Conservation (phyloP, 148 eudicot genomes). For the Rhododendron griersonianum region DNA sequence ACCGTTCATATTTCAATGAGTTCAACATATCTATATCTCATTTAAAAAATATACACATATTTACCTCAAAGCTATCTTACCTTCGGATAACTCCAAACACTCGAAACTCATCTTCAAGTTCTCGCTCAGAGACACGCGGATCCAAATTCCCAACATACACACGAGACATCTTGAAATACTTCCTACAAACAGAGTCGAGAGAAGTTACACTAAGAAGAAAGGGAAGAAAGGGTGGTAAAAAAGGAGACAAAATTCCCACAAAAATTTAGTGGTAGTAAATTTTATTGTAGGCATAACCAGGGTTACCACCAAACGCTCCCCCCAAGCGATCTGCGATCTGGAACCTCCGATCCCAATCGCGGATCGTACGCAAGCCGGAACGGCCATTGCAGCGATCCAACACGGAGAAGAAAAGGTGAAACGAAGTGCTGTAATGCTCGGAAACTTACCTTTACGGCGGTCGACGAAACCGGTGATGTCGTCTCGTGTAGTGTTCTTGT, state of each 20-base stretch:
- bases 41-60: not conserved
- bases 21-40: no score
- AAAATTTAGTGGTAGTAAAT: not conserved
- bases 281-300: not conserved
- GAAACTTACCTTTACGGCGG: no score
- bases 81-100: slow-evolving; percentile 73
- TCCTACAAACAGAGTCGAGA: not conserved
- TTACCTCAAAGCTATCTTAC: slow-evolving; percentile 21
- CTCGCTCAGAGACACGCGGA: slow-evolving; percentile 79
- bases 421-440: no score
- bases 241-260: not conserved
- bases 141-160: slow-evolving; percentile 88
- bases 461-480: no score
- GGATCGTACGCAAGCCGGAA: no score
- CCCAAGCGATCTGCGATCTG: no score
- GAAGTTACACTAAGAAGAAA: not conserved
- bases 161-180: slow-evolving; percentile 51
- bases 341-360: no score
- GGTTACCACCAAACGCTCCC: not conserved
- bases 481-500: no score
- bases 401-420: no score
- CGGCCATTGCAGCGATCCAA: no score
- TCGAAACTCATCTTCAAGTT: slow-evolving; percentile 89
- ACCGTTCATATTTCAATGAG: not conserved
- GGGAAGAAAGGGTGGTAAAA: not conserved